Conservation (phyloP, 1,139 yeast species). For the Kodamaea anthophila region DNA sequence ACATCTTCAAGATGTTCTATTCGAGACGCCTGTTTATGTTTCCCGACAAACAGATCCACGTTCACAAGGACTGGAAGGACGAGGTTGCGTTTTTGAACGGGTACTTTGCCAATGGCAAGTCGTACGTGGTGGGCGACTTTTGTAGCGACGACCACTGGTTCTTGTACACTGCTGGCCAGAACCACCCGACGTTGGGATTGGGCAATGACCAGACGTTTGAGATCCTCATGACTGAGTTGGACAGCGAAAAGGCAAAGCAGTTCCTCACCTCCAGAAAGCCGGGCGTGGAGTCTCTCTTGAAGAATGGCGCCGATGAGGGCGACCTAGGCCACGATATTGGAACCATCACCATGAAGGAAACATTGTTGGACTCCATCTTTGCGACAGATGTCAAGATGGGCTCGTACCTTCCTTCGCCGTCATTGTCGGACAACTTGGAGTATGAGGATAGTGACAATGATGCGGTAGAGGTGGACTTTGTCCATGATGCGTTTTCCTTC, state of each 20-base stretch:
- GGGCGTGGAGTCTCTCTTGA: conserved; percentile 31
- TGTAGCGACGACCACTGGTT: conserved; percentile 86
- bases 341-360: conserved; percentile 51
- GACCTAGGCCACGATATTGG: conserved; percentile 83
- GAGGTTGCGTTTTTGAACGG: conserved; percentile 69
- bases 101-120: conserved; percentile 56
- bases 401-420: conserved; percentile 34
- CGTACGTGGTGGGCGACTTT: conserved; percentile 75
- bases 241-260: conserved; percentile 49
- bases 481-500: conserved; percentile 86
- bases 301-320: conserved; percentile 30
- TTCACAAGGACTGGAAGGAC: conserved; percentile 80
- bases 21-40: conserved; percentile 91
- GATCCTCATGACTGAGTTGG: conserved; percentile 83
- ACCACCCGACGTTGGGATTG: conserved; percentile 3
- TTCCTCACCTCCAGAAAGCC: conserved; percentile 58
- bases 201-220: conserved; percentile 72
- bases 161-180: conserved; percentile 58
- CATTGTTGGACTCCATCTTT: conserved; percentile 60
- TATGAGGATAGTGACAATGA: conserved; percentile 13
- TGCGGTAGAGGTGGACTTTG: conserved; percentile 17
- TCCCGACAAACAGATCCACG: conserved; percentile 75
- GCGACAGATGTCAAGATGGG: conserved; percentile 13
- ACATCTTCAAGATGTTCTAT: conserved; percentile 70
- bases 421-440: conserved; percentile 24